These are phyloP conservation scores for Penicillium nordicum DNA, from an alignment of 2,329 filamentous ascomycete species.

Conservation along the genomic window DNA sequence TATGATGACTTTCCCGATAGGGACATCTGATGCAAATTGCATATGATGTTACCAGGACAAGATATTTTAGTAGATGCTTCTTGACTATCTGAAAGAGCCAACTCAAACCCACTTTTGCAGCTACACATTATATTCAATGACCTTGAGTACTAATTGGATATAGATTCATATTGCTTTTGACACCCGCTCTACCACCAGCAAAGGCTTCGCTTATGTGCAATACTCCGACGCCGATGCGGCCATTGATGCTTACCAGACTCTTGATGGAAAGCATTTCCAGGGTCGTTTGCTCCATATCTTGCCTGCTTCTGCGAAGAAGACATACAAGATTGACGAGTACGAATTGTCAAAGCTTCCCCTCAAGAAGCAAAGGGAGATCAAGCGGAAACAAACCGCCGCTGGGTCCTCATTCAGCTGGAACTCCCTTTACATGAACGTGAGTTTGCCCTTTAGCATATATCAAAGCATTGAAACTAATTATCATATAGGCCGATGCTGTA, in stretches of 20 bases:
- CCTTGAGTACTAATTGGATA: slow-evolving; percentile 42
- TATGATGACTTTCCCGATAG: slow-evolving; percentile 99
- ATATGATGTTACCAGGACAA: slow-evolving; percentile 87
- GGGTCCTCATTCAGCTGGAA: slow-evolving; percentile 92
- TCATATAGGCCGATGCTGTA: slow-evolving; percentile 67
- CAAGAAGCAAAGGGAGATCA: slow-evolving; percentile 90
- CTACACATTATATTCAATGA: slow-evolving; percentile 22
- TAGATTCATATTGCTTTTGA: slow-evolving; percentile 85
- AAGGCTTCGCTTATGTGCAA: slow-evolving; percentile 86
- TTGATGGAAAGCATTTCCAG: slow-evolving; percentile 86
- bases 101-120: slow-evolving; percentile 25
- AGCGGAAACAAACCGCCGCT: slow-evolving; percentile 75
- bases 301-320: slow-evolving; percentile 76
- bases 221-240: slow-evolving; percentile 71
- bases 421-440: slow-evolving; percentile 95
- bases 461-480: slow-evolving; percentile 18
- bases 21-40: slow-evolving; percentile 95
- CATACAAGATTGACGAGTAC: slow-evolving; percentile 80
- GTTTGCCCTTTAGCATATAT: slow-evolving; percentile 12
- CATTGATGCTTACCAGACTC: slow-evolving; percentile 70
- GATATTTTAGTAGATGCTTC: slow-evolving; percentile 99
- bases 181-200: slow-evolving; percentile 65
- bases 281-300: slow-evolving; percentile 88
- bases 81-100: slow-evolving; percentile 70
- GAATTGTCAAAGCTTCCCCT: slow-evolving; percentile 85